A percentile compares a stretch with the other conserved stretches of the same genome.
These are phyloP conservation scores for Suillus subluteus DNA, from an alignment of 768 basidiomycete genomes.

Conservation along the genomic window DNA sequence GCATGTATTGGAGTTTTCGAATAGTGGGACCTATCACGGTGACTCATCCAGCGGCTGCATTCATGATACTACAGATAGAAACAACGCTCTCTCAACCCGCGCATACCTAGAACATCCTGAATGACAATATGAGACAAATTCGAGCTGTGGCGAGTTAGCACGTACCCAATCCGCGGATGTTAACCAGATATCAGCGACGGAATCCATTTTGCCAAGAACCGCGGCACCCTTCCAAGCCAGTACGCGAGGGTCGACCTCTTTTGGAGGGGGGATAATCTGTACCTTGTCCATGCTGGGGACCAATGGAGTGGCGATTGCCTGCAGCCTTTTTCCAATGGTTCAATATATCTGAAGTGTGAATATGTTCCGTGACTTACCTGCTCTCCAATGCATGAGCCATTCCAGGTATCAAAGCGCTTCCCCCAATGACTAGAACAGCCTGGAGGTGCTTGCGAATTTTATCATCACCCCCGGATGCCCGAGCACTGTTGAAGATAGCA, in stretches of 20 bases:
- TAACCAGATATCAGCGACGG: slow-evolving; percentile 88
- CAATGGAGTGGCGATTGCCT: slow-evolving; percentile 83
- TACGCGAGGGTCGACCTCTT: slow-evolving; percentile 88
- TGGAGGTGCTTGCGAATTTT: slow-evolving; percentile 89
- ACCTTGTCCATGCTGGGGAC: slow-evolving; percentile 87
- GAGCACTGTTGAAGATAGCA: slow-evolving; percentile 88
- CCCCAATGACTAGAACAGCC: slow-evolving; percentile 87
- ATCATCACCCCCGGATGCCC: slow-evolving; percentile 87
- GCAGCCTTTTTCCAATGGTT: slow-evolving; percentile 48
- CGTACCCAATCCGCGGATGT: slow-evolving; percentile 85
- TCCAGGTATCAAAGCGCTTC: slow-evolving; percentile 78
- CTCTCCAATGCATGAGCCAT: slow-evolving; percentile 87
- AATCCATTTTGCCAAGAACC: slow-evolving; percentile 91
- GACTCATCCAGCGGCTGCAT: not conserved
- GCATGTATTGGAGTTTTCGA: not conserved
- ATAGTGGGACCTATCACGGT: not conserved
- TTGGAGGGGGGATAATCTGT: slow-evolving; percentile 91
- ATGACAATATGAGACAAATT: slow-evolving; percentile 7
- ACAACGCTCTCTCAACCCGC: slow-evolving; percentile 80
- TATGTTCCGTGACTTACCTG: slow-evolving; percentile 50
- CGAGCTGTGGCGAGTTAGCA: slow-evolving; percentile 13
- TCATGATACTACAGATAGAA: slow-evolving; percentile 62
- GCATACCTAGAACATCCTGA: slow-evolving; percentile 79
- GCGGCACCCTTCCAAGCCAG: slow-evolving; percentile 95
- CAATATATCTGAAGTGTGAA: slow-evolving; percentile 6